A percentile compares a stretch with the other conserved stretches of the same genome.
Conservation (phyloP, 2,329 filamentous ascomycete species). For the Arthroderma uncinatum region DNA sequence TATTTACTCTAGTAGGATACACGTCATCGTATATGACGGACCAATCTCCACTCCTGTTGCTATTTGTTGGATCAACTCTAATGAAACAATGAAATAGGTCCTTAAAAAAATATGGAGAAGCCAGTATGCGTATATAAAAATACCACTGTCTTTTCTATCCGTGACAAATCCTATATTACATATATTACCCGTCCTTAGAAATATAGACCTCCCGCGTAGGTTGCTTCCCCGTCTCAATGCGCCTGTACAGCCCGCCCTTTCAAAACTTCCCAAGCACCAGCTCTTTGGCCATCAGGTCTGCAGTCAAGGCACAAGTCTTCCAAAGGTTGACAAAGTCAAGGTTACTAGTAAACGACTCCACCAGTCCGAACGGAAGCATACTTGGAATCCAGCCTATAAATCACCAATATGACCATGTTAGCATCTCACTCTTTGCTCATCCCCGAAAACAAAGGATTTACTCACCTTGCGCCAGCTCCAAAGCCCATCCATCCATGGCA, state of each 20-base stretch:
- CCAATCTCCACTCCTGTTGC: background rate
- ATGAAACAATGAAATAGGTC: background rate
- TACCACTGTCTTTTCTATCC: background rate
- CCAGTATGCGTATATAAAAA: background rate
- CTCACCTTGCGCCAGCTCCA: slow-evolving; percentile 57
- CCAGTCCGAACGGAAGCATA: slow-evolving; percentile 83
- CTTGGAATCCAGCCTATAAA: slow-evolving; percentile 65
- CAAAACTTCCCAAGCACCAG: slow-evolving; percentile 61
- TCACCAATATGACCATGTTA: slow-evolving; percentile 25
- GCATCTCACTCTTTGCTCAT: slow-evolving; percentile 22
- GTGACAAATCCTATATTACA: background rate
- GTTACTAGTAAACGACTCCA: slow-evolving; percentile 68
- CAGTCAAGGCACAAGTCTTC: slow-evolving; percentile 65
- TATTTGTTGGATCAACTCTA: background rate
- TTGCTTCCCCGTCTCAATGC: background rate
- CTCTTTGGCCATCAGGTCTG: slow-evolving; percentile 63
- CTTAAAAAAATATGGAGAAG: background rate
- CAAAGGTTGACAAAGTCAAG: slow-evolving; percentile 77
- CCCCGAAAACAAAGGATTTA: background rate
- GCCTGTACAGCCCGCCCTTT: slow-evolving; percentile 18
- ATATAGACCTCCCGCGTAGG: too few relatives aligned
- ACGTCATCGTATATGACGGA: background rate
- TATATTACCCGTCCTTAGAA: too few relatives aligned
- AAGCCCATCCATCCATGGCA: slow-evolving; percentile 69
- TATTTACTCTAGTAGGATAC: background rate